Evolutionary conservation across 2,329 filamentous ascomycete genomes (phyloP).

Genomic region (Cercospora brassicicola): DNA sequence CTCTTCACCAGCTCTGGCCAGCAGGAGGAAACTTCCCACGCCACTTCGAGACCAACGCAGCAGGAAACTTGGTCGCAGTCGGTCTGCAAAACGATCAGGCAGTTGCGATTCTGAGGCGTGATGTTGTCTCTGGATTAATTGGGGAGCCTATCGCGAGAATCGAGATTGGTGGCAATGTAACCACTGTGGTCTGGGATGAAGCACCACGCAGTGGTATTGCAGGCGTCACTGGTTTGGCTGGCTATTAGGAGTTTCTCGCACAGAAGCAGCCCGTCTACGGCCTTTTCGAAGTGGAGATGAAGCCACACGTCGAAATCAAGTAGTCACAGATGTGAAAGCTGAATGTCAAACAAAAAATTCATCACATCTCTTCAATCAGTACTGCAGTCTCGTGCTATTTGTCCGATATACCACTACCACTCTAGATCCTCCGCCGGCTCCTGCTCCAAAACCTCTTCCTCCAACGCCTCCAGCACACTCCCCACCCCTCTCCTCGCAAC

Average conservation of each 20-base stretch:
- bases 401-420: not conserved
- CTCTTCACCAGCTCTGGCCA: conserved; percentile 58
- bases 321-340: not conserved
- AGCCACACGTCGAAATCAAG: not conserved
- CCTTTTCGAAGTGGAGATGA: not conserved
- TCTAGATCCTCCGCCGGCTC: conserved; percentile 9
- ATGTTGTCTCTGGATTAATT: conserved; percentile 61
- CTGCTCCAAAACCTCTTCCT: conserved; percentile 31
- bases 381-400: not conserved
- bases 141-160: conserved; percentile 47
- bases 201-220: conserved; percentile 14
- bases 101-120: conserved; percentile 62
- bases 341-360: not conserved
- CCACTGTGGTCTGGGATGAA: conserved; percentile 39
- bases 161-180: conserved; percentile 38
- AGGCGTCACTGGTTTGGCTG: conserved; percentile 7
- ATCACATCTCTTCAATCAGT: not conserved
- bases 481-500: conserved; percentile 43
- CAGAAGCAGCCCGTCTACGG: not conserved
- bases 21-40: conserved; percentile 66
- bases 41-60: conserved; percentile 66
- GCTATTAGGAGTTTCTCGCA: not conserved
- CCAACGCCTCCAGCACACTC: conserved; percentile 46
- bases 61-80: conserved; percentile 64
- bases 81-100: conserved; percentile 62